Conservation (phyloP, 1,139 yeast species). For the Pichia sp. region DNA sequence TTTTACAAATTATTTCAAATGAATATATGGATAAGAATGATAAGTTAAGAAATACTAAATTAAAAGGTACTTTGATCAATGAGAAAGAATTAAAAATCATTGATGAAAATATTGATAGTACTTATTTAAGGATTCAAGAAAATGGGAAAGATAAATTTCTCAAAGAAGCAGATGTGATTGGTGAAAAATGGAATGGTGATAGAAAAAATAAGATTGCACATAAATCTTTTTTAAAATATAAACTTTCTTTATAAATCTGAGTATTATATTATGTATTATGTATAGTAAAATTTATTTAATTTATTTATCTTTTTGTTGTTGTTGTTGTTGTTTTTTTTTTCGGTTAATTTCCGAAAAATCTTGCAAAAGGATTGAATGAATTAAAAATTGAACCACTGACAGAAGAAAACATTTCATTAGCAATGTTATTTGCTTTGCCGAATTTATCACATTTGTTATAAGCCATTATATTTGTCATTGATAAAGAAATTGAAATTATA, state of each 20-base stretch:
- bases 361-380: conserved; percentile 45
- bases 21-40: conserved; percentile 47
- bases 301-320: too few species aligned
- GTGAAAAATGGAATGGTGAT: conserved; percentile 26
- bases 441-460: conserved; percentile 89
- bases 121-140: conserved; percentile 13
- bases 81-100: conserved; percentile 9
- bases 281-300: too few species aligned
- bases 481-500: conserved; percentile 60
- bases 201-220: conserved; percentile 29
- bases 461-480: conserved; percentile 80
- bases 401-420: conserved; percentile 36
- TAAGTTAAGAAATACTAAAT: conserved; percentile 33
- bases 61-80: conserved; percentile 41
- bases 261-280: background rate
- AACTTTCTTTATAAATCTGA: background rate
- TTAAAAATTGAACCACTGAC: conserved; percentile 43
- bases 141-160: conserved; percentile 10
- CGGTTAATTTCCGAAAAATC: conserved; percentile 12
- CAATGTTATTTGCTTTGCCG: conserved; percentile 58
- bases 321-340: too few species aligned
- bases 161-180: conserved; percentile 30
- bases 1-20: conserved; percentile 54
- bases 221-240: conserved; percentile 28
- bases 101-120: conserved; percentile 3